Conservation (phyloP, 2,329 filamentous ascomycete genomes). For the Zarea fungicola region DNA sequence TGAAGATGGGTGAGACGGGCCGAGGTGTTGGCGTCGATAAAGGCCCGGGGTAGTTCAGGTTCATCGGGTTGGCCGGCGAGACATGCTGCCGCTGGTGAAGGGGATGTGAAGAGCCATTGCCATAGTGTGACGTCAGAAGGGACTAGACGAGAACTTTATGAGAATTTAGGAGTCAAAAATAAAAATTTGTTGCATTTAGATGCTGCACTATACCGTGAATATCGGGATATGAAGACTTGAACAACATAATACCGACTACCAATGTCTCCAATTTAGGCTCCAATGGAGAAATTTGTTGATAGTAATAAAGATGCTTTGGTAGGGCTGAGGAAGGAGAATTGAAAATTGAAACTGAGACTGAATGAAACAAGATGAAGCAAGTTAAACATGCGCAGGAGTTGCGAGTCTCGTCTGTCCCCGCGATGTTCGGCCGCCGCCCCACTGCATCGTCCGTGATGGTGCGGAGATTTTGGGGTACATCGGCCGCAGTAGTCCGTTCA, state of each 20-base stretch:
- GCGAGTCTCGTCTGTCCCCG: too few relatives aligned
- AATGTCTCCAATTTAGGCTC: too few relatives aligned
- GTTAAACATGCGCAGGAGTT: too few relatives aligned
- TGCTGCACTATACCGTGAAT: conserved; percentile 2
- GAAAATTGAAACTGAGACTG: too few relatives aligned
- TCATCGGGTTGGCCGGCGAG: not conserved
- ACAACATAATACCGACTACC: too few relatives aligned
- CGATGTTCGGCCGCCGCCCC: conserved; percentile 7
- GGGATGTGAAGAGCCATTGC: conserved; percentile 9
- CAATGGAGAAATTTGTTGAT: too few relatives aligned
- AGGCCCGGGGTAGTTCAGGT: not conserved
- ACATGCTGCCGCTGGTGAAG: not conserved
- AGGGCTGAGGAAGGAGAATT: not conserved
- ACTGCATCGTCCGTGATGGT: not conserved
- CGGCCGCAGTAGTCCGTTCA: not conserved
- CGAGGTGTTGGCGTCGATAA: conserved; percentile 1
- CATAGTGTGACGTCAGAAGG: conserved; percentile 6
- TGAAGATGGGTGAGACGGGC: conserved; percentile 1
- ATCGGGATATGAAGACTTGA: conserved; percentile 11
- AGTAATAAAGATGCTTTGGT: too few relatives aligned
- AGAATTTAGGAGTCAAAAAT: not conserved
- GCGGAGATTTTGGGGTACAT: not conserved
- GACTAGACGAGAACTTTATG: not conserved
- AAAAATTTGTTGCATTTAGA: not conserved
- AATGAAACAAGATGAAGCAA: too few relatives aligned